Evolutionary conservation across 75 land plant species (phyloP), one percentile per base, ranked within the genome.

Genomic region (Picea sitchensis): DNA sequence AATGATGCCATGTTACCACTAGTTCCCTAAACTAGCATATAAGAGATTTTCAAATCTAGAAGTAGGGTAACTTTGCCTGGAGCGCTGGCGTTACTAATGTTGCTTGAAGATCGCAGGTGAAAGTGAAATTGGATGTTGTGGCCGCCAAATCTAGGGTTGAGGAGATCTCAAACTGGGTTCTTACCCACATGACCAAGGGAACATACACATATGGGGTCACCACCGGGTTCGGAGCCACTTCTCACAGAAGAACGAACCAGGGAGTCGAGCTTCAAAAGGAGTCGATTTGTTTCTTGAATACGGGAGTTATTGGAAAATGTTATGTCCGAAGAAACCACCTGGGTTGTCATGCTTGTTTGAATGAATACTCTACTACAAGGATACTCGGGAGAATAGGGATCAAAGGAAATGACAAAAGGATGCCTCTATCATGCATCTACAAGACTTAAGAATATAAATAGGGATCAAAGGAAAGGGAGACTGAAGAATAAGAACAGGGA

Each of bases 291-390:
- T 80, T 80, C 7, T 15, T 80, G 30, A 80, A 80, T 26, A 81
- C 79, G 2, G 80, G 80, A 31, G 77, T 80, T 34, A 3, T 80
- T 1, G 23, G 59, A 15, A 30, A 8, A 1, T 8, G 31, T 80
- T 0, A 18, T 80, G 15, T 20, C 81, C 3, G 5, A 15, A 15
- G n/a, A 58, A 30, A 34, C 77, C 14, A 67, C 87, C 36, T 47
- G 81, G 21, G 87, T 86, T 8, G 86, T 83, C 47, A 84, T 84
- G 84, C 77, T 84, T 18, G 86, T 84, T 13, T 65, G 87, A 3
- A 79, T 81, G 59, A 86, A 83, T 74, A 86, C 85, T 21, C 80
- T 85, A 14, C 59, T 82, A 77, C 86, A 85, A 79, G 86, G 86
- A 3, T 85, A 78, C 72, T 82, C 81, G 17, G 86, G 86, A 26